Evolutionary conservation across 2,329 filamentous ascomycete species (phyloP).

Genomic region (Paradendryphiella salina): DNA sequence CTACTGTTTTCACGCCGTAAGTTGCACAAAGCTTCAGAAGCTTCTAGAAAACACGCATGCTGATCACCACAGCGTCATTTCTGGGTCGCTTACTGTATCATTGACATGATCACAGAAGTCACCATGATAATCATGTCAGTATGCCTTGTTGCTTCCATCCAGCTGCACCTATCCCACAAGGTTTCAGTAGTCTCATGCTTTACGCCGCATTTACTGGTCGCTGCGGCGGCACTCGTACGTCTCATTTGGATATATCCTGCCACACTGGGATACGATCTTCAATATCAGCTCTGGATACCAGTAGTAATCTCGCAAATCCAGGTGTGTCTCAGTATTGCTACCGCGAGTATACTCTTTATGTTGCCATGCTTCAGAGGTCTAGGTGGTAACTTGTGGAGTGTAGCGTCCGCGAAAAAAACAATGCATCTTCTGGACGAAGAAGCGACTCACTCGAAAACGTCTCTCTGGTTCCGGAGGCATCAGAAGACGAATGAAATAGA

Average conservation of each 20-base stretch:
- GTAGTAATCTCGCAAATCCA: slow-evolving; percentile 36
- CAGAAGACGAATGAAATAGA: slow-evolving; percentile 13
- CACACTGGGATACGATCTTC: slow-evolving; percentile 29
- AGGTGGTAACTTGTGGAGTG: slow-evolving; percentile 22
- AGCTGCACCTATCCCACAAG: slow-evolving; percentile 31
- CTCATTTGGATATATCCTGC: slow-evolving; percentile 38
- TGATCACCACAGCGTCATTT: slow-evolving; percentile 35
- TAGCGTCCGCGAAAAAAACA: slow-evolving; percentile 17
- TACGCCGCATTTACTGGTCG: slow-evolving; percentile 36
- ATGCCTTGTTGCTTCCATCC: slow-evolving; percentile 35
- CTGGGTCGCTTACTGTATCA: slow-evolving; percentile 42
- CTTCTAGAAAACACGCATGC: slow-evolving; percentile 4
- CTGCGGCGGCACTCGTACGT: slow-evolving; percentile 32
- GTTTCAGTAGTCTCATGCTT: slow-evolving; percentile 39
- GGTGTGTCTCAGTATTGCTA: slow-evolving; percentile 36
- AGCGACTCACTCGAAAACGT: slow-evolving; percentile 8
- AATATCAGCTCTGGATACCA: slow-evolving; percentile 36
- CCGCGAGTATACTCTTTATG: slow-evolving; percentile 43
- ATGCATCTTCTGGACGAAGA: slow-evolving; percentile 12
- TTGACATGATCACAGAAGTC: slow-evolving; percentile 40
- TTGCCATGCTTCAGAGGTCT: slow-evolving; percentile 34
- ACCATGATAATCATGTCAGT: slow-evolving; percentile 39
- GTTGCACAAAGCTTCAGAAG: slow-evolving; percentile 1
- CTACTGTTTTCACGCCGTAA: slow-evolving; percentile 37
- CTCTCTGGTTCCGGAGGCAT: slow-evolving; percentile 20